Conservation (phyloP, 1,284 basidiomycete species). For the Boletus semigastroideus region DNA sequence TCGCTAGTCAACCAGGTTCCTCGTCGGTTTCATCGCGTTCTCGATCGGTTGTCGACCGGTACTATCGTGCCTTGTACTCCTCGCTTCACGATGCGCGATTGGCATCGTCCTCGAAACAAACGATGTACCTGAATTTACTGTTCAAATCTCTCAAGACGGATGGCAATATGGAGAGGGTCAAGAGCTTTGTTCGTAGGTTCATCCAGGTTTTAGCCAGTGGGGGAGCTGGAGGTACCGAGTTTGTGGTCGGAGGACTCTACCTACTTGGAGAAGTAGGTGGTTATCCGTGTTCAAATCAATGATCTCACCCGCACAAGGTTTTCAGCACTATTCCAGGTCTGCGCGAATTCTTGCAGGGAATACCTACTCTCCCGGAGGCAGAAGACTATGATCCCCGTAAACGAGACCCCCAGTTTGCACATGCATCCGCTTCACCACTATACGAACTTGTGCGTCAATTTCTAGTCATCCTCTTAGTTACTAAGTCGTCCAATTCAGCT, state of each 20-base stretch:
- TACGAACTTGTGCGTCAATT: constrained; percentile 78
- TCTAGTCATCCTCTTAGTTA: background rate
- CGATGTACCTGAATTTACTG: constrained; percentile 95
- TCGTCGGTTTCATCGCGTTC: constrained; percentile 42
- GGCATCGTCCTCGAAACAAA: constrained; percentile 86
- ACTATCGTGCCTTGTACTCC: constrained; percentile 89
- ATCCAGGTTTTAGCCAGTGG: constrained; percentile 79
- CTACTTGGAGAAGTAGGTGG: constrained; percentile 67
- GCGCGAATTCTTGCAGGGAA: constrained; percentile 58
- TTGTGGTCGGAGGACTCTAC: constrained; percentile 86
- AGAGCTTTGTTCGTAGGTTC: constrained; percentile 86
- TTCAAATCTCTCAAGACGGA: constrained; percentile 93
- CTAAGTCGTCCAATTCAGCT: constrained; percentile 42
- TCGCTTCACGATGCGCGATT: constrained; percentile 87
- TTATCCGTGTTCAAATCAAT: background rate
- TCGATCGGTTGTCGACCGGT: constrained; percentile 73
- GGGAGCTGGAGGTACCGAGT: constrained; percentile 77
- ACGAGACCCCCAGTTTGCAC: constrained; percentile 87
- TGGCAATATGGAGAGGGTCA: constrained; percentile 60
- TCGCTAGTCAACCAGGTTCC: constrained; percentile 38
- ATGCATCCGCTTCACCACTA: constrained; percentile 79
- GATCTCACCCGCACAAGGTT: constrained; percentile 47
- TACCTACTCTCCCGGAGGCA: constrained; percentile 35
- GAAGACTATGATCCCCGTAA: constrained; percentile 85
- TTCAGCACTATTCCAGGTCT: constrained; percentile 76